Evolutionary conservation across 371 early-diverging fungal genomes (phyloP), one percentile per base, ranked within the genome.

Genomic region (Thermomucor indicae-seudaticae): DNA sequence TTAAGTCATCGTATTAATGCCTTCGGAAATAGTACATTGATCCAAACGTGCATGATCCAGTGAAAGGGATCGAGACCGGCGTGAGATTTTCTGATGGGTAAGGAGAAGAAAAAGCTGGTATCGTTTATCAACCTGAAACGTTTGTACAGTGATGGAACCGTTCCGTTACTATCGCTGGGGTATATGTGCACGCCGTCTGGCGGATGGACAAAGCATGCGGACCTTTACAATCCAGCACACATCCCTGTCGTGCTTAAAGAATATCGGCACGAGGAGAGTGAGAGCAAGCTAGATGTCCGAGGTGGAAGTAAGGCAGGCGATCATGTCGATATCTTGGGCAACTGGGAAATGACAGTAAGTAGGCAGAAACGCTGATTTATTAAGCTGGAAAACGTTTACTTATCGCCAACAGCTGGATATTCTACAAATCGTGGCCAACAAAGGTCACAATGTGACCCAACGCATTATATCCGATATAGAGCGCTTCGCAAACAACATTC

Each of bases 291-390:
- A 6, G 84, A 85, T 55, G 72, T 91, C 12, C 81, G 97, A 5
- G 94, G 95, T 40, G 95, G 95, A 6, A 77, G 78, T 12, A 79
- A 81, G 29, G 89, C 92, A 11, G 80, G 88, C 4, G 92, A 95
- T 54, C 97, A 97, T 67, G 84, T 94, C 19, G 91, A 95, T 65
- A 93, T 95, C 30, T 68, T 96, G 16, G 75, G 75, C 6, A 75
- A 75, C 42, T 69, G 69, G 67, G 75, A 75, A 39, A 64, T 75
- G 65, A 65, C 62, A 16, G 73, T 73, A 69, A 60, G 67, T 57
- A 12, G 17, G n/a, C n/a, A 3, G 12, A 28, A 4, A 22, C 20
- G 17, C 29, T 47, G 17, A 37, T 11, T 11, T 4, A 14, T 20
- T 4, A 22, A 10, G n/a, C 1, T 35, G 12, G 38, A 22, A 25